Evolutionary conservation across 2,329 filamentous ascomycete genomes (phyloP).

Genomic region (Orbilia oligospora): DNA sequence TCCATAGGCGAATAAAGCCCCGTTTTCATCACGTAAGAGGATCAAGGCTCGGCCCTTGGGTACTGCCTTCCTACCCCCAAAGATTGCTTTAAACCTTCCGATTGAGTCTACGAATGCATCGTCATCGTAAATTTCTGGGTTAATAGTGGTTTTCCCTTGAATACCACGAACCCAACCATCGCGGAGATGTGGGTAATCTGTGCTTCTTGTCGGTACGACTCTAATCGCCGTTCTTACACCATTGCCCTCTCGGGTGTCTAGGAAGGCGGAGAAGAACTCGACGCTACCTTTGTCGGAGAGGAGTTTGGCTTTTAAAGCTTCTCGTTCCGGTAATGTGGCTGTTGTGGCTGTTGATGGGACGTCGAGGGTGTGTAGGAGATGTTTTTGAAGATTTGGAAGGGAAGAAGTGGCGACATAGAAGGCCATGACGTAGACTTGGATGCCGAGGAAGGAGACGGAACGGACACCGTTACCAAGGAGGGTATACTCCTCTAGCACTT

Average conservation of each 20-base stretch:
- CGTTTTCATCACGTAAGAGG: constrained; percentile 77
- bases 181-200: constrained; percentile 91
- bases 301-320: constrained; percentile 77
- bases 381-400: constrained; percentile 82
- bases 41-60: constrained; percentile 85
- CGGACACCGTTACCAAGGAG: constrained; percentile 89
- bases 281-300: constrained; percentile 78
- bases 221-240: constrained; percentile 83
- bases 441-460: constrained; percentile 87
- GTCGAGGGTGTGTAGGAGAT: constrained; percentile 69
- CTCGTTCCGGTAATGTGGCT: constrained; percentile 85
- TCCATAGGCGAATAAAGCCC: constrained; percentile 74
- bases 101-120: constrained; percentile 83
- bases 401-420: constrained; percentile 90
- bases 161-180: constrained; percentile 93
- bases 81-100: constrained; percentile 83
- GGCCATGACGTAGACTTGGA: constrained; percentile 95
- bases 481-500: constrained; percentile 71
- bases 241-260: constrained; percentile 63
- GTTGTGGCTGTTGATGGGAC: constrained; percentile 75
- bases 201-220: constrained; percentile 91
- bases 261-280: constrained; percentile 64
- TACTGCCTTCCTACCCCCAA: constrained; percentile 79
- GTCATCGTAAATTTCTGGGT: constrained; percentile 73
- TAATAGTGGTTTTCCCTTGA: constrained; percentile 70